Base-by-base conservation (phyloP, 768 basidiomycete genomes). In the Amanita polypyramis region DNA sequence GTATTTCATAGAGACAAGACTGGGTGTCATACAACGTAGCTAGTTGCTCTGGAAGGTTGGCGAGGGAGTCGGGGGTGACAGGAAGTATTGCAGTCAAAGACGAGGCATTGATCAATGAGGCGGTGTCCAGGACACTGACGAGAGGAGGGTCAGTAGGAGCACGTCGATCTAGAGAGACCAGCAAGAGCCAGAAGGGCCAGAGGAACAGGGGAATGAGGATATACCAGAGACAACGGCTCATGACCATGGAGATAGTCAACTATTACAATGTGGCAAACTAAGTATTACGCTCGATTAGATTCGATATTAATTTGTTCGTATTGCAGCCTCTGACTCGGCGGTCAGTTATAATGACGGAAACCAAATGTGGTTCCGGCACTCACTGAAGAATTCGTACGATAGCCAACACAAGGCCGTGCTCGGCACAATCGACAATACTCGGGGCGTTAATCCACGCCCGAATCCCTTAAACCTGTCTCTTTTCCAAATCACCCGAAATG, bases 301-400 rank as follows among this genome's bases (percentile, higher is more conserved):
- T 8, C 19, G 15, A 7, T 34, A 43, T 50, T 62, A 69, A 54
- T 72, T 63, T 38, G 70, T 67, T 58, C 81, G 78, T 66, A 83
- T 83, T 30, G 79, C 77, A 51, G 72, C 79, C 65, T 83, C 81
- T 83, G 65, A 17, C 9, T 7, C 7, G 2, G 12, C 20, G 12
- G n/a, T 33, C 5, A 52, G 8, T 23, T 42, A 37, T 29, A 15
- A 41, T 3, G 15, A 10, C 36, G 45, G 30, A 45, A 52, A 21
- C 49, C n/a, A 32, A 33, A 17, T 46, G 29, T 21, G 37, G 19
- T 27, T 42, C n/a, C 15, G 15, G n/a, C 27, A 19, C 93, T 69
- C 62, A 95, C 93, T 96, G 77, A 96, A 96, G 69, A 95, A 96
- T 66, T 97, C 94, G 60, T 97, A 94, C 45, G 92, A 94, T 62